Base-by-base conservation (phyloP, 1,284 basidiomycete genomes). In the Papiliotrema terrestris region DNA sequence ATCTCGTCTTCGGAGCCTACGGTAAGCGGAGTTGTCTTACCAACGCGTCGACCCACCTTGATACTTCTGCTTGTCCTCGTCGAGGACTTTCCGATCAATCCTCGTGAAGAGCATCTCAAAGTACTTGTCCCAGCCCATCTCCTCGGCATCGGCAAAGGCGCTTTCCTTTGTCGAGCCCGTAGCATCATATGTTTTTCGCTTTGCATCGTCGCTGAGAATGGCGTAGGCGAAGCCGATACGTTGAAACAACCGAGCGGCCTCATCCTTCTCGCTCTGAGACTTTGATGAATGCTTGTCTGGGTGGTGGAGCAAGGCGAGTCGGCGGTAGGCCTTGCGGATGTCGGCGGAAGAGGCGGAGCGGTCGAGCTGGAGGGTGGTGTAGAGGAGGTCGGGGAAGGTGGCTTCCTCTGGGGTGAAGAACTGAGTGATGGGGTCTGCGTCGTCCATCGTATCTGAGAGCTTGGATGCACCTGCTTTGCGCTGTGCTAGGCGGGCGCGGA, bases 51-150 rank as follows among this genome's bases (percentile, higher is more conserved):
- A 71, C 78, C 47, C 63, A 88, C 93, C 90, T 80, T 96, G 91
- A 76, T 97, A 97, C 68, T 85, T 84, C 62, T 84, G 84, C 82
- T 90, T 93, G 82, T 93, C 84, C 68, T 95, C 88, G 64, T 95
- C 91, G 44, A 97, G 80, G 68, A 86, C 87, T 59, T 84, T 85
- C 62, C 85, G 84, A 53, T 90, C 94, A 19, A 95, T 88, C 45
- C 84, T 81, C 63, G 94, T 87, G 62, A 91, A 96, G 64, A 96
- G 77, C 54, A 87, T 86, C 69, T 87, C 86, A 68, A 96, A 97
- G 77, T 97, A 97, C 17, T 87, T 83, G 63, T 91, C 89, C 93
- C 93, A 97, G 4, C 91, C 90, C 56, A 84, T 87, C 62, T 89
- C 89, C 5, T 83, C 89, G n/a, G 82, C 82, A 47, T 86, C 86